Percentiles rank a stretch among this genome's conserved stretches.
Evolutionary conservation across 257 asterid genomes (phyloP).

Genomic region (Plantago elongata): DNA sequence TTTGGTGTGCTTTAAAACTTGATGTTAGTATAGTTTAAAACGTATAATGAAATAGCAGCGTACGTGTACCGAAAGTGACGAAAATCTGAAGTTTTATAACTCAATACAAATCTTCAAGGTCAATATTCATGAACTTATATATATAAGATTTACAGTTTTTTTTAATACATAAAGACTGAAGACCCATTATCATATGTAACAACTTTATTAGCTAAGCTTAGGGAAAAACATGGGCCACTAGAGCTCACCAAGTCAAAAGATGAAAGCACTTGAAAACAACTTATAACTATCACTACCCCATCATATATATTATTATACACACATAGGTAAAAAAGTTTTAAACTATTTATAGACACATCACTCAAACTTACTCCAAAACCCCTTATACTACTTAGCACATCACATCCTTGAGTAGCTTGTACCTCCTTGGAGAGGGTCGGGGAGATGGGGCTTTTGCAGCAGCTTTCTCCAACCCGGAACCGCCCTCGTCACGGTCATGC

Average conservation of each 20-base stretch:
- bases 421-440: slow-evolving; percentile 69
- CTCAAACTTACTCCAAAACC: slow-evolving; percentile 2
- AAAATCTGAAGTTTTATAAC: slow-evolving; percentile 13
- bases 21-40: too few species aligned
- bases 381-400: slow-evolving; percentile 48
- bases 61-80: slow-evolving; percentile 25
- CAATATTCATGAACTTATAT: background rate
- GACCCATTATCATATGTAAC: slow-evolving; percentile 11
- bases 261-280: slow-evolving; percentile 27
- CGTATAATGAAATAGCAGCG: background rate
- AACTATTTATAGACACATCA: background rate
- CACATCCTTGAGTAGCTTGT: slow-evolving; percentile 97
- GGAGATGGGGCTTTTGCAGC: slow-evolving; percentile 67
- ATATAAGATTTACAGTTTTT: too few species aligned
- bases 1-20: too few species aligned
- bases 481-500: slow-evolving; percentile 41
- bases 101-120: background rate
- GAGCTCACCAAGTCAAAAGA: slow-evolving; percentile 27
- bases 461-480: slow-evolving; percentile 36
- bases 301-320: slow-evolving; percentile 3
- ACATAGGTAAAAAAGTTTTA: too few species aligned
- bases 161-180: background rate
- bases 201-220: slow-evolving; percentile 12
- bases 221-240: slow-evolving; percentile 18
- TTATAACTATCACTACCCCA: slow-evolving; percentile 26